phyloP scores from a whole-genome alignment of 805 yeast species.

The Candida corydali region DNA sequence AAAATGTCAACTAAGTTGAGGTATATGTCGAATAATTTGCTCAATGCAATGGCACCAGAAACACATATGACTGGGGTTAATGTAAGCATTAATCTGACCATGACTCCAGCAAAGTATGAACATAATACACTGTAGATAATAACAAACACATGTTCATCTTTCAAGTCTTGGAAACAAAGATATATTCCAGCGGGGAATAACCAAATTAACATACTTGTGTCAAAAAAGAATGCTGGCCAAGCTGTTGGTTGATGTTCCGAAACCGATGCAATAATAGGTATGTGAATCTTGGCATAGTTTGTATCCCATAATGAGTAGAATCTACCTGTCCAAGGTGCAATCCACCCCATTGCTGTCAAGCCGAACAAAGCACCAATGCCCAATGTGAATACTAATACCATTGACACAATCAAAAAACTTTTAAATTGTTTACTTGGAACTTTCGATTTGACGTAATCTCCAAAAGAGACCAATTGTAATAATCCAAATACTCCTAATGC shows the following conservation, averaged over 20 bases:
- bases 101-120: slow-evolving; percentile 97
- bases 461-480: slow-evolving; percentile 83
- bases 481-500: slow-evolving; percentile 96
- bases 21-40: slow-evolving; percentile 80
- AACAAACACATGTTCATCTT: slow-evolving; percentile 89
- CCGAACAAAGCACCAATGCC: slow-evolving; percentile 72
- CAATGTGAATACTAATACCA: slow-evolving; percentile 49
- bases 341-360: slow-evolving; percentile 85
- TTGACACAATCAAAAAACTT: slow-evolving; percentile 58
- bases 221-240: slow-evolving; percentile 98
- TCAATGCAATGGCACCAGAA: slow-evolving; percentile 82
- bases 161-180: slow-evolving; percentile 81
- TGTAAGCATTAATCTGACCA: slow-evolving; percentile 97
- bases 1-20: slow-evolving; percentile 53
- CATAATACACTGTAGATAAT: slow-evolving; percentile 90
- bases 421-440: slow-evolving; percentile 72
- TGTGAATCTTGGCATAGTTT: slow-evolving; percentile 93
- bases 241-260: slow-evolving; percentile 99
- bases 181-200: slow-evolving; percentile 97
- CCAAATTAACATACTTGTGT: slow-evolving; percentile 91
- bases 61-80: slow-evolving; percentile 96
- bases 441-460: slow-evolving; percentile 72
- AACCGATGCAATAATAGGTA: slow-evolving; percentile 97
- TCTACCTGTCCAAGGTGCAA: slow-evolving; percentile 99
- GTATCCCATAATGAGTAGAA: slow-evolving; percentile 99